phyloP scores from a whole-genome alignment of 805 yeast species.

The Wickerhamomyces xylosicus region DNA sequence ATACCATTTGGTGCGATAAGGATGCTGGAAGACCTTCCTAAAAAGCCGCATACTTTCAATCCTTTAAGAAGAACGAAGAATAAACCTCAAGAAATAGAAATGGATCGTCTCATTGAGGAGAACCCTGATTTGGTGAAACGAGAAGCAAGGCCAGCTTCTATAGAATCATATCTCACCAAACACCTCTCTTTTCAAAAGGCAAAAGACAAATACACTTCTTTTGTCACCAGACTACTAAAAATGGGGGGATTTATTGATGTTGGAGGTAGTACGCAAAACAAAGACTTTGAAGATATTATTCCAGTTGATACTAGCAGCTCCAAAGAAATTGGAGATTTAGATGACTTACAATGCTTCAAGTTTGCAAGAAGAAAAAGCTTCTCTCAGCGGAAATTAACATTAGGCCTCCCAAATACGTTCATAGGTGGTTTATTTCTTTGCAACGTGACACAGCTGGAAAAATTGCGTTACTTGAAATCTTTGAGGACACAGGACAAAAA shows the following conservation, averaged over 20 bases:
- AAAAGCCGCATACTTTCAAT: conserved; percentile 5
- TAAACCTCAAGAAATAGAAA: too few species aligned
- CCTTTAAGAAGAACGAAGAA: neutral
- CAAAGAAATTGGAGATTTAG: conserved; percentile 8
- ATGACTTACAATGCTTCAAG: conserved; percentile 36
- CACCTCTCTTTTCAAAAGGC: neutral
- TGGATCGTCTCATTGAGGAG: too few species aligned
- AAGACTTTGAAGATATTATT: conserved; percentile 9
- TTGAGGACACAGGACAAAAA: conserved; percentile 5
- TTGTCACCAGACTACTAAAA: conserved; percentile 5
- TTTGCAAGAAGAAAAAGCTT: conserved; percentile 49
- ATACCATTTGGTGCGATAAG: neutral
- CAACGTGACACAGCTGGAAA: conserved; percentile 21
- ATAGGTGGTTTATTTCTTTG: conserved; percentile 59
- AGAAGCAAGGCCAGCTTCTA: conserved; percentile 1
- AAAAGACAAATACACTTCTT: conserved; percentile 4
- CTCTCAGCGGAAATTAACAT: conserved; percentile 30
- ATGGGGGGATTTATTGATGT: conserved; percentile 12
- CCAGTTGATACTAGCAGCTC: conserved; percentile 7
- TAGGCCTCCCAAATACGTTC: conserved; percentile 45
- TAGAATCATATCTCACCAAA: conserved; percentile 1
- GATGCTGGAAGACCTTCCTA: conserved; percentile 3
- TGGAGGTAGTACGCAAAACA: conserved; percentile 9
- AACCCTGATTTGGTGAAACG: neutral
- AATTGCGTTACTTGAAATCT: conserved; percentile 14